A percentile compares a stretch with the other conserved stretches of the same genome.
phyloP scores from a whole-genome alignment of 495 filamentous ascomycete species.

The Cladorrhinum samala region DNA sequence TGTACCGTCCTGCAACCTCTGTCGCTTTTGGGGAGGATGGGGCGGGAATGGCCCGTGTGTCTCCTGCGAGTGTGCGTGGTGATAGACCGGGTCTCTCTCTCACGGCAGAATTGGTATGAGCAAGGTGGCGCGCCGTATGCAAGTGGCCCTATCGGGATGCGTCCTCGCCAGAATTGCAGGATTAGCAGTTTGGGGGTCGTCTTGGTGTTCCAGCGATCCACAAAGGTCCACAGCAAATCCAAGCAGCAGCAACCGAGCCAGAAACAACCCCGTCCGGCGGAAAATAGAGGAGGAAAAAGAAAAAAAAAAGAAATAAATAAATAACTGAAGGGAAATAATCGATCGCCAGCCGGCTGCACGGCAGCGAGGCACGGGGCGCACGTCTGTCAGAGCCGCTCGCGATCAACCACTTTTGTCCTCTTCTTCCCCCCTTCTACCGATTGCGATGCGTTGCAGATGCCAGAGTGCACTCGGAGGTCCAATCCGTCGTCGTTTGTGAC shows the following conservation, averaged over 20 bases:
- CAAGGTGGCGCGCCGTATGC: conserved; percentile 33
- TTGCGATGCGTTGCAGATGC: too few species aligned
- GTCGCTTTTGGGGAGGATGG: conserved; percentile 23
- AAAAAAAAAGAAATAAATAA: not conserved
- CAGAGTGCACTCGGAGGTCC: not conserved
- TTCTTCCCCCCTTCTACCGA: not conserved
- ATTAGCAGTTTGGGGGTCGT: conserved; percentile 16
- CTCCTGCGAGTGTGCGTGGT: conserved; percentile 6
- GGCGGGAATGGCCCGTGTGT: conserved; percentile 28
- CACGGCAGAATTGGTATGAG: conserved; percentile 24
- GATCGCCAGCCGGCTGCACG: not conserved
- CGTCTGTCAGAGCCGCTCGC: not conserved
- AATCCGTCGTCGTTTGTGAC: not conserved
- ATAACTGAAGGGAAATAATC: not conserved
- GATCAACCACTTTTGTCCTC: not conserved
- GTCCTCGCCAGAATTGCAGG: conserved; percentile 16
- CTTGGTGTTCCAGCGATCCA: conserved; percentile 9
- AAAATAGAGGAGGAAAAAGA: not conserved
- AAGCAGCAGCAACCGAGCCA: not conserved
- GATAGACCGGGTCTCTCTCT: conserved; percentile 24
- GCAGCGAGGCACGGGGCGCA: not conserved
- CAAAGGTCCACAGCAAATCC: not conserved
- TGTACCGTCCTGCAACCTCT: conserved; percentile 19
- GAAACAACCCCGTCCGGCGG: not conserved
- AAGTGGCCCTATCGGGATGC: conserved; percentile 28